phyloP scores from a whole-genome alignment of 2,329 filamentous ascomycete genomes.

The Cadophora gregata region DNA sequence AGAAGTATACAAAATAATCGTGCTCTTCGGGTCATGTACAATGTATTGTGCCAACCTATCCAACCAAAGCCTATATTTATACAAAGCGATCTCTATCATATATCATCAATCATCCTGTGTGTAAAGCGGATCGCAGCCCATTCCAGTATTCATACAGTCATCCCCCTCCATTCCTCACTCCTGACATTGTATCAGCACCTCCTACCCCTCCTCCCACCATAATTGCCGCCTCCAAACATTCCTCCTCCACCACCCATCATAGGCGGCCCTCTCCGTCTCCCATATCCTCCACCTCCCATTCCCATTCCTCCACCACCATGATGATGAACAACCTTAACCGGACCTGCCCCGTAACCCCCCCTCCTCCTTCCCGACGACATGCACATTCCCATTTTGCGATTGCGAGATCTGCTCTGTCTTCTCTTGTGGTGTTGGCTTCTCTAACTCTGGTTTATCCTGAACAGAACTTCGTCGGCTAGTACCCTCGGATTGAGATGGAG shows the following conservation, averaged over 20 bases:
- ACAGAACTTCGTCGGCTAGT: neutral
- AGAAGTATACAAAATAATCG: too few species aligned
- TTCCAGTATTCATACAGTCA: neutral
- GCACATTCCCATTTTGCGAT: constrained; percentile 9
- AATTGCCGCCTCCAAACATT: neutral
- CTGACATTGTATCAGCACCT: too few species aligned
- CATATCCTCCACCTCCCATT: neutral
- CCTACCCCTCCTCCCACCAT: constrained; percentile 6
- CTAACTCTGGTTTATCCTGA: neutral
- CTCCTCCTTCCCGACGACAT: constrained; percentile 4
- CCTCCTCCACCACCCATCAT: neutral
- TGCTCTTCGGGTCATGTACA: too few species aligned
- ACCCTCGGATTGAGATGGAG: constrained; percentile 1
- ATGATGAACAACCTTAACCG: neutral
- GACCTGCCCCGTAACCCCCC: neutral
- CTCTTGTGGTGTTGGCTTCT: too few species aligned
- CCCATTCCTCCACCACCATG: neutral
- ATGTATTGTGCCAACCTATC: neutral
- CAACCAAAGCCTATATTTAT: neutral
- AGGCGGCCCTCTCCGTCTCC: neutral
- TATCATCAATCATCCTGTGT: constrained; percentile 12
- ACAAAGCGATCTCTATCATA: neutral
- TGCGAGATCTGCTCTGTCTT: neutral
- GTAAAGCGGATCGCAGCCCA: neutral
- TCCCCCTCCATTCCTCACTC: neutral